These are phyloP conservation scores for Kuraishia floccosa DNA, from an alignment of 805 yeast species.

Conservation along the genomic window DNA sequence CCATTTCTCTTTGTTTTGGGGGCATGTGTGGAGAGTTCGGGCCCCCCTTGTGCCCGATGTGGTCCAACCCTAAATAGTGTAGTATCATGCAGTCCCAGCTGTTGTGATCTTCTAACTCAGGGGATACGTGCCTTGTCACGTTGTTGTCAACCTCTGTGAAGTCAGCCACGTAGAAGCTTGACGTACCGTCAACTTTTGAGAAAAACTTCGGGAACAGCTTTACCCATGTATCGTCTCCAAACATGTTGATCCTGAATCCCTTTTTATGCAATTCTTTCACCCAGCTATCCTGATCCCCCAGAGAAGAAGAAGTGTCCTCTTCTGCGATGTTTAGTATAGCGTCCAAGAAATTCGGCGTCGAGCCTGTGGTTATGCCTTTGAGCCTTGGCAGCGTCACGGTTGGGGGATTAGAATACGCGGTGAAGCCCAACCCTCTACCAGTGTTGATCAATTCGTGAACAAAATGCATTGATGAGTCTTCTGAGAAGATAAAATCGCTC, in stretches of 20 bases:
- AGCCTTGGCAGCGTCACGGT: conserved; percentile 92
- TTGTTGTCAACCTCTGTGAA: conserved; percentile 89
- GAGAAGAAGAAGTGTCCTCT: conserved; percentile 59
- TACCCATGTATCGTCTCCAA: conserved; percentile 97
- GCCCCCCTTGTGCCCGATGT: conserved; percentile 97
- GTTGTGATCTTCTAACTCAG: conserved; percentile 31
- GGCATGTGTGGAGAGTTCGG: conserved; percentile 75
- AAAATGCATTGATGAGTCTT: conserved; percentile 51
- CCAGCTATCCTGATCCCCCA: conserved; percentile 82
- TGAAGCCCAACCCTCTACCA: conserved; percentile 76
- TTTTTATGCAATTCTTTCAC: conserved; percentile 44
- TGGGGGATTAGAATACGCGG: conserved; percentile 91
- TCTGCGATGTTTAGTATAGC: conserved; percentile 93
- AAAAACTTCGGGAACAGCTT: conserved; percentile 74
- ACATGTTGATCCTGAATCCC: conserved; percentile 55
- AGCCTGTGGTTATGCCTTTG: conserved; percentile 90
- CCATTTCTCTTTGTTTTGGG: conserved; percentile 81
- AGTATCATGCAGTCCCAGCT: conserved; percentile 81
- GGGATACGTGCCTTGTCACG: conserved; percentile 77
- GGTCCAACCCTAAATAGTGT: conserved; percentile 92
- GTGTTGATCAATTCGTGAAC: conserved; percentile 52
- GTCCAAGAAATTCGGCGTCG: conserved; percentile 88
- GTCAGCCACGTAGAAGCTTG: conserved; percentile 90
- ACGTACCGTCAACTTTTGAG: conserved; percentile 68
- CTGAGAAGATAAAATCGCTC: conserved; percentile 71